Base-by-base conservation (phyloP, 371 early-diverging fungal genomes). In the Capillidium heterosporum region DNA sequence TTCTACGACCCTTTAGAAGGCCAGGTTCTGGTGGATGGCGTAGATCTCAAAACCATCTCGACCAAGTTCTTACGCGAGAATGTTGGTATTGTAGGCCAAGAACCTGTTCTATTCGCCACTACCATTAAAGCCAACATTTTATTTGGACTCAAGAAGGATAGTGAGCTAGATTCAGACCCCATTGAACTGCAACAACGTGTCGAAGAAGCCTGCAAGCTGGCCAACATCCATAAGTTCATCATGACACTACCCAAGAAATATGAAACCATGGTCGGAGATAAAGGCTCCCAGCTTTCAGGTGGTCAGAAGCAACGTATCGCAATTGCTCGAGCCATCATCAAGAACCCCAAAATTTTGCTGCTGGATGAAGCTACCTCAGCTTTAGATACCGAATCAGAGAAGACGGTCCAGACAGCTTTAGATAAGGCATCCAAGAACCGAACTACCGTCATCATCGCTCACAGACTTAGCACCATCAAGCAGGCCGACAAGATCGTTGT, bases 401-500 rank as follows among this genome's bases (percentile, higher is more conserved):
- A 78, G 28, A 64, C 82, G 15, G 84, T 91, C 0, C 89, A 88
- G 63, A 63, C 65, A 39, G 87, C 88, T 11, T 65, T 88, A 23
- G 91, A 91, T 54, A 71, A 66, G 26, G 91, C 91, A 2, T 53
- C 85, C 23, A 61, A 65, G 32, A 73, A 80, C 47, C 75, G 93
- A 39, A 91, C 93, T 1, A 91, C 93, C 0, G 78, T 98, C 47
- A 82, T 91, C 2, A 85, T 96, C 64, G 94, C 95, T 0, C 95
- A 95, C 61, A 78, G 87, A 44, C 69, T 89, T 1, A 81, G 84
- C 47, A 89, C 88, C 1, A 76, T 82, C 48, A 69, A 74, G 47
- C 78, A 89, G 58, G 84, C 91, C 1, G 87, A 94, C 60, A 63
- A 78, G 32, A 94, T 96, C 61, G 77, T 81, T 43, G 87, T 87